Conservation (phyloP, 1,284 basidiomycete genomes). For the Melampsora larici-populina region DNA sequence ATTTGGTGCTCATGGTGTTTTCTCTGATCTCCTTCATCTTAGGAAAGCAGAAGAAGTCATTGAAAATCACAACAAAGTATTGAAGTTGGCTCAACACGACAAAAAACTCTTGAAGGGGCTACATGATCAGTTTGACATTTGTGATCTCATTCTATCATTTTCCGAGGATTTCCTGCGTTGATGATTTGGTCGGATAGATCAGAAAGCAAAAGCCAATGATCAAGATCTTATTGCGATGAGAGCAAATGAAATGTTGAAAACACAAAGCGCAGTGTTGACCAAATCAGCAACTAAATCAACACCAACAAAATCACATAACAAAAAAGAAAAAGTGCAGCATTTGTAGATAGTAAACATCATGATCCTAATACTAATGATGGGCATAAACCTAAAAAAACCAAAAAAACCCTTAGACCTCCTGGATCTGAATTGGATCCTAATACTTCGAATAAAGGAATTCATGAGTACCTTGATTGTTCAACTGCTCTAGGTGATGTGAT, state of each 20-base stretch:
- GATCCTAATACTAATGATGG: neutral
- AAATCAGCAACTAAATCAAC: too few relatives aligned
- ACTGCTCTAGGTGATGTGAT: constrained; percentile 20
- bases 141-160: constrained; percentile 20
- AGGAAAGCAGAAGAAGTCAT: constrained; percentile 62
- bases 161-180: neutral
- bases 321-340: constrained; percentile 20
- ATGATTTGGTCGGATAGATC: neutral
- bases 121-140: constrained; percentile 50
- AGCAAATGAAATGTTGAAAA: constrained; percentile 76
- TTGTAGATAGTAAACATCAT: constrained; percentile 20
- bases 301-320: too few relatives aligned
- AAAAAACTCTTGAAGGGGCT: constrained; percentile 62
- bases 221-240: constrained; percentile 90
- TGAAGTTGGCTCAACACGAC: constrained; percentile 73
- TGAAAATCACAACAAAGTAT: constrained; percentile 72
- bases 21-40: constrained; percentile 24
- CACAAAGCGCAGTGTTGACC: constrained; percentile 70
- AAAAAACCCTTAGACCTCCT: neutral
- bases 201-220: constrained; percentile 90
- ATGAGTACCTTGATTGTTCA: constrained; percentile 33
- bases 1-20: constrained; percentile 41
- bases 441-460: constrained; percentile 9
- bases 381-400: constrained; percentile 3
- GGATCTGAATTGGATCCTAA: constrained; percentile 9